A percentile compares a stretch with the other conserved stretches of the same genome.
These are phyloP conservation scores for Nigrospora sphaerica DNA, from an alignment of 2,329 filamentous ascomycete species.

Conservation along the genomic window DNA sequence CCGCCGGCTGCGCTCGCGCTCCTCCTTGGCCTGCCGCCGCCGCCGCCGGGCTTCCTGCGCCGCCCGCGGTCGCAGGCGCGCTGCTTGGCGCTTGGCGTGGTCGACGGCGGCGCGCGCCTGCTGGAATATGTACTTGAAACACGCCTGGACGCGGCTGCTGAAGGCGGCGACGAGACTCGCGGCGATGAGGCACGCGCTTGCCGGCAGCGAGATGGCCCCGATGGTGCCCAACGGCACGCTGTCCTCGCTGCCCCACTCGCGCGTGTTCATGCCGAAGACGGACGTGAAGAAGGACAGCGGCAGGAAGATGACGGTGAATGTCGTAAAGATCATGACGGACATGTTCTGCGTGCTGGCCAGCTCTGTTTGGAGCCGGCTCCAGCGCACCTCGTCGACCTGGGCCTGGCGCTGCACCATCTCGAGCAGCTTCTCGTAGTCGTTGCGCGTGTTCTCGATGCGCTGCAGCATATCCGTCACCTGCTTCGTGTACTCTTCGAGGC, in stretches of 20 bases:
- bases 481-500: constrained; percentile 47
- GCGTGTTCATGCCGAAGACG: constrained; percentile 58
- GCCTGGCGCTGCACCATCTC: constrained; percentile 62
- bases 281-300: constrained; percentile 60
- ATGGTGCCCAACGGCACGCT: constrained; percentile 36
- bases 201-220: constrained; percentile 39
- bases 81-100: constrained; percentile 8
- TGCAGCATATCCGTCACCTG: constrained; percentile 50
- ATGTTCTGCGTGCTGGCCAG: constrained; percentile 55
- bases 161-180: constrained; percentile 48
- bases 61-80: constrained; percentile 18
- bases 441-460: constrained; percentile 49
- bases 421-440: constrained; percentile 58
- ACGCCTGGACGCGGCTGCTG: constrained; percentile 35
- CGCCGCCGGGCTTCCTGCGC: constrained; percentile 15
- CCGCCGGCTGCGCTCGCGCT: constrained; percentile 9
- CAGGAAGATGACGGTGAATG: constrained; percentile 55
- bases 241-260: constrained; percentile 46
- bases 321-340: constrained; percentile 61
- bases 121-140: constrained; percentile 18
- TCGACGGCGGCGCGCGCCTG: constrained; percentile 3
- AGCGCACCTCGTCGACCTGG: constrained; percentile 58
- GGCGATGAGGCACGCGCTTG: constrained; percentile 40
- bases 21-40: constrained; percentile 11
- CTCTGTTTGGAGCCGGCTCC: constrained; percentile 55